phyloP scores from a whole-genome alignment of 2,329 filamentous ascomycete genomes.

The Alternaria conjuncta region DNA sequence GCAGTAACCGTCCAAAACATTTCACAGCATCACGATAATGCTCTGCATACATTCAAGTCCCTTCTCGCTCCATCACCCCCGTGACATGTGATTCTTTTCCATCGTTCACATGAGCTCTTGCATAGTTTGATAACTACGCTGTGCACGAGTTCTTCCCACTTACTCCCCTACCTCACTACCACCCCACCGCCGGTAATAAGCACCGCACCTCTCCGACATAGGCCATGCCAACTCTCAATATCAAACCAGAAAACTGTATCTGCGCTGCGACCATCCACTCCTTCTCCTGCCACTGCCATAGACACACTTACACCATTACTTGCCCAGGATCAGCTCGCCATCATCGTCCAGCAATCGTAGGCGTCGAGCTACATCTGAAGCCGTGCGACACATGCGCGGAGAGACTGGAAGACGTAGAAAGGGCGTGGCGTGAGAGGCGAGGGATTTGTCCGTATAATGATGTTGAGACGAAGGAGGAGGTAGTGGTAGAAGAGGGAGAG shows the following conservation, averaged over 20 bases:
- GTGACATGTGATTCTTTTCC: not conserved
- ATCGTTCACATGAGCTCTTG: not conserved
- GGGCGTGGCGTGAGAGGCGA: not conserved
- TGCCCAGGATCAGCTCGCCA: not conserved
- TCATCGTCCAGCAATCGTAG: not conserved
- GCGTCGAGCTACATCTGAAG: not conserved
- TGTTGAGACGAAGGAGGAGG: not conserved
- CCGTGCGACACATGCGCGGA: not conserved
- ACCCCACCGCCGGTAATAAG: not conserved
- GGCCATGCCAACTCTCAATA: not conserved
- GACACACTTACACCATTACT: not conserved
- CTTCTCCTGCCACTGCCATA: constrained; percentile 2
- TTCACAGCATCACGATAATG: not conserved
- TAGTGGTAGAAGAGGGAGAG: not conserved
- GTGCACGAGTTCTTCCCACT: not conserved
- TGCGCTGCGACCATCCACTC: not conserved
- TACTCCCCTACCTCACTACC: not conserved
- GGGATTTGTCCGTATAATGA: not conserved
- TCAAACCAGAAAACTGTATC: constrained; percentile 1
- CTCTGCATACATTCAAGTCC: not conserved
- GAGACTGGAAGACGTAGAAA: not conserved
- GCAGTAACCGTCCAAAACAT: not conserved
- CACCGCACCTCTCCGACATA: not conserved
- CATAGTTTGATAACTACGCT: not conserved
- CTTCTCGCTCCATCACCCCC: not conserved